Evolutionary conservation across 768 basidiomycete genomes (phyloP).

Genomic region (Termitomyces heimii): DNA sequence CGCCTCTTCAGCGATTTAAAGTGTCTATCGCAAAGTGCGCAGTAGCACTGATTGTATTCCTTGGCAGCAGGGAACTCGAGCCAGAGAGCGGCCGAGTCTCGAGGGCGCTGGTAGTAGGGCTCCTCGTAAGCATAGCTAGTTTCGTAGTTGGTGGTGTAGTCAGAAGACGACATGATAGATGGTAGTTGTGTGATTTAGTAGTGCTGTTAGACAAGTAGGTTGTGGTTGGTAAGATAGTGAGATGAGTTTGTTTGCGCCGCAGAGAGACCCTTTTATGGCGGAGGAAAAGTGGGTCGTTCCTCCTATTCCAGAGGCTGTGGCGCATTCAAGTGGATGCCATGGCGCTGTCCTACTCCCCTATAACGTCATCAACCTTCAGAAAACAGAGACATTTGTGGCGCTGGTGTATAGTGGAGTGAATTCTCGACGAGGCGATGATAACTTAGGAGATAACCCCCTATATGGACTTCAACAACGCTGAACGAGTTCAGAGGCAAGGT

Average conservation of each 20-base stretch:
- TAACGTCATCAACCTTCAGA: not conserved
- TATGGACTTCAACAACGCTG: not conserved
- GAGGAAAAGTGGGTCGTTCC: conserved; percentile 1
- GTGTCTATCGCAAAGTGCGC: not conserved
- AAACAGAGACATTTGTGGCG: not conserved
- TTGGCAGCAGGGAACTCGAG: not conserved
- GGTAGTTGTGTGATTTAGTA: not conserved
- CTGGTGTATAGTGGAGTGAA: not conserved
- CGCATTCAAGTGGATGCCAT: not conserved
- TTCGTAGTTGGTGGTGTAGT: not conserved
- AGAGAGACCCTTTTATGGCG: conserved; percentile 1
- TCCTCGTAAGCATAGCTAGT: not conserved
- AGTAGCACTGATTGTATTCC: conserved; percentile 1
- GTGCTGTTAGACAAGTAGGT: not conserved
- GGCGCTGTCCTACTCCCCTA: not conserved
- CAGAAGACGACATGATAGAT: not conserved
- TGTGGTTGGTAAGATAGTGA: not conserved
- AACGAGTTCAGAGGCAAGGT: not conserved
- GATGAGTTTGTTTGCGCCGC: not conserved
- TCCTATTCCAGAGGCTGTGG: conserved; percentile 6
- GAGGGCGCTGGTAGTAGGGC: not conserved
- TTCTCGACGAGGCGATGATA: not conserved
- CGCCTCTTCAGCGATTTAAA: not conserved
- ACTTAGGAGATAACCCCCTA: not conserved
- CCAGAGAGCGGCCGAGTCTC: not conserved